Evolutionary conservation across 768 basidiomycete species (phyloP).

Genomic region (Leucocoprinus leucothites): DNA sequence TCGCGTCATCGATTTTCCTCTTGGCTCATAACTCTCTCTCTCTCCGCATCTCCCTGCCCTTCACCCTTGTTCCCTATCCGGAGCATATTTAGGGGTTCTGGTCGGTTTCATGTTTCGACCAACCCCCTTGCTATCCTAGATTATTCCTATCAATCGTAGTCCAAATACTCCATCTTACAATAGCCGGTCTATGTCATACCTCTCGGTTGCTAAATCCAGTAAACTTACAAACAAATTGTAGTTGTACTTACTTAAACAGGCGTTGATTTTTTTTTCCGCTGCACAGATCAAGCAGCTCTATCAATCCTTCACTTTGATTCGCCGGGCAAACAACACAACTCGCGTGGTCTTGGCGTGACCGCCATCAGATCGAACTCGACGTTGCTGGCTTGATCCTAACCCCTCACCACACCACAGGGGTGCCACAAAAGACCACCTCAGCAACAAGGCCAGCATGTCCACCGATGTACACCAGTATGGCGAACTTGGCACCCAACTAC

Average conservation of each 20-base stretch:
- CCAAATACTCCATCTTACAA: neutral
- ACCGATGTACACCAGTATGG: conserved; percentile 66
- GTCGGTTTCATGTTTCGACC: neutral
- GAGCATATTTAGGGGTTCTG: conserved; percentile 1
- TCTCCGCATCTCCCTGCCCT: neutral
- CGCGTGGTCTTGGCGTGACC: conserved; percentile 1
- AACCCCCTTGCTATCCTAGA: conserved; percentile 1
- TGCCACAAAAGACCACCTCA: too few species aligned
- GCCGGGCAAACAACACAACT: conserved; percentile 3
- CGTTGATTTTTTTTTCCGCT: neutral
- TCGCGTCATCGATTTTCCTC: conserved; percentile 11
- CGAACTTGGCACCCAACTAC: conserved; percentile 85
- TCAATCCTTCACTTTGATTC: neutral
- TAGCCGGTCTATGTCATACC: conserved; percentile 10
- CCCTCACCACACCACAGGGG: too few species aligned
- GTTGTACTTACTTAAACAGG: neutral
- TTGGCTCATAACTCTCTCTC: neutral
- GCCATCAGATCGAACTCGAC: neutral
- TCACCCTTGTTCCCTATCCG: neutral
- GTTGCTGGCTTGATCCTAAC: neutral
- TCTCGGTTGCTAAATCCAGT: neutral
- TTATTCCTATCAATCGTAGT: conserved; percentile 10
- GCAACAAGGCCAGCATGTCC: conserved; percentile 31
- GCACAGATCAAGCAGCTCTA: conserved; percentile 2
- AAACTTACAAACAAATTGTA: conserved; percentile 6